phyloP scores from a whole-genome alignment of 1,284 basidiomycete genomes.

The Naganishia albida region DNA sequence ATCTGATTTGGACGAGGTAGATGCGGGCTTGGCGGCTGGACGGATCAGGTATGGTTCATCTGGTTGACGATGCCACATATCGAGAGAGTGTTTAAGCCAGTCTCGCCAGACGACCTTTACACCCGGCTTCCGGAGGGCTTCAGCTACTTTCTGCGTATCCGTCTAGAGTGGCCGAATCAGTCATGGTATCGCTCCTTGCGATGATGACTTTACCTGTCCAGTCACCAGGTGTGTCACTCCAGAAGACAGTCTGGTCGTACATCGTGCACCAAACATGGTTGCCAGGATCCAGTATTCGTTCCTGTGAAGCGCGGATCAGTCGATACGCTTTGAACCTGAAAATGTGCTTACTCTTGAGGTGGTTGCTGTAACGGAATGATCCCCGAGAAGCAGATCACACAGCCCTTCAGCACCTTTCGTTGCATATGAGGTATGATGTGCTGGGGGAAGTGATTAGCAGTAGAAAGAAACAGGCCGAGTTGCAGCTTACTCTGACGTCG shows the following conservation, averaged over 20 bases:
- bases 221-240: slow-evolving; percentile 87
- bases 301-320: slow-evolving; percentile 40
- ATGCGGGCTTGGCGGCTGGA: neutral
- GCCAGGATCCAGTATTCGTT: slow-evolving; percentile 88
- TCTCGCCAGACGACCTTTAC: slow-evolving; percentile 80
- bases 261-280: slow-evolving; percentile 81
- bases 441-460: slow-evolving; percentile 54
- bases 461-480: neutral
- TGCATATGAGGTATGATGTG: slow-evolving; percentile 81
- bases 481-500: slow-evolving; percentile 34
- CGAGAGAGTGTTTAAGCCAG: slow-evolving; percentile 86
- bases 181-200: slow-evolving; percentile 11
- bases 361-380: slow-evolving; percentile 82
- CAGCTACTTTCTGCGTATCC: slow-evolving; percentile 87
- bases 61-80: slow-evolving; percentile 64
- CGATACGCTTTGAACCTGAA: neutral
- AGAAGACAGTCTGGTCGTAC: slow-evolving; percentile 67
- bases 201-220: slow-evolving; percentile 64
- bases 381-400: slow-evolving; percentile 85
- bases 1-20: neutral
- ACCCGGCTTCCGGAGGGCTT: slow-evolving; percentile 67
- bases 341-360: slow-evolving; percentile 60
- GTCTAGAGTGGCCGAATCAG: slow-evolving; percentile 56
- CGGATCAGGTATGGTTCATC: slow-evolving; percentile 36
- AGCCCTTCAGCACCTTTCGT: slow-evolving; percentile 69